Conservation (phyloP, 108 stramenopile genomes). For the Craspedostauros australis region DNA sequence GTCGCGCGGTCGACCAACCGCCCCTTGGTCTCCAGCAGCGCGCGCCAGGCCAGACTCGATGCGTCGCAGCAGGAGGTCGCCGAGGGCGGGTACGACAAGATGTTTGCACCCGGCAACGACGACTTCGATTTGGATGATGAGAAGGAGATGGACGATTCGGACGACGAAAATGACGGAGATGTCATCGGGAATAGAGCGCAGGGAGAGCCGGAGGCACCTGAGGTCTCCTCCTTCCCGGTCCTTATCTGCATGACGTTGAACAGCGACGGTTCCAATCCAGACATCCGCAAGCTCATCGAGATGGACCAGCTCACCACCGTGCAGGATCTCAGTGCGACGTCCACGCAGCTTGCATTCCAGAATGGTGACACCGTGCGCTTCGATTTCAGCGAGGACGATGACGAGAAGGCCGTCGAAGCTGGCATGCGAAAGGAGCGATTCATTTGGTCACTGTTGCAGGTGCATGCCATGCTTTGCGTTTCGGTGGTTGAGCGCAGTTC, state of each 20-base stretch:
- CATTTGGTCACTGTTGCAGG: slow-evolving; percentile 75
- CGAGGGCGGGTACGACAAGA: slow-evolving; percentile 33
- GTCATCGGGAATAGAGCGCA: slow-evolving; percentile 14
- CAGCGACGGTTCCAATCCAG: slow-evolving; percentile 74
- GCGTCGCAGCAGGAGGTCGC: slow-evolving; percentile 3
- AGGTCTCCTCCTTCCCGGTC: slow-evolving; percentile 79
- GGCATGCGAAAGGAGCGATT: slow-evolving; percentile 69
- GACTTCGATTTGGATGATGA: slow-evolving; percentile 32
- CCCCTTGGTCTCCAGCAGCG: slow-evolving; percentile 33
- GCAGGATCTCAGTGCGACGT: slow-evolving; percentile 58
- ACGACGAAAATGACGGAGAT: slow-evolving; percentile 29
- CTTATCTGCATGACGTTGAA: slow-evolving; percentile 65
- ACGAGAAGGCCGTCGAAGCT: slow-evolving; percentile 46
- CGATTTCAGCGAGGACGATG: slow-evolving; percentile 57
- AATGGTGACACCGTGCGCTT: slow-evolving; percentile 76
- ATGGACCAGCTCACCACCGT: slow-evolving; percentile 73
- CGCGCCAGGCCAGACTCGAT: slow-evolving; percentile 1
- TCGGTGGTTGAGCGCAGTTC: slow-evolving; percentile 70
- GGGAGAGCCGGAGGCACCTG: slow-evolving; percentile 14
- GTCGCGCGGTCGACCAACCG: slow-evolving; percentile 66
- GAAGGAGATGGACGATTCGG: slow-evolving; percentile 13
- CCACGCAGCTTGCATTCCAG: slow-evolving; percentile 63
- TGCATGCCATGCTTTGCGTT: slow-evolving; percentile 82
- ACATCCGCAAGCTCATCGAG: slow-evolving; percentile 72
- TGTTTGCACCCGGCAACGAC: slow-evolving; percentile 33